Percentiles rank a stretch among this genome's conserved stretches.
Evolutionary conservation across 805 yeast genomes (phyloP).

Genomic region (Metschnikowia kunwiensis): DNA sequence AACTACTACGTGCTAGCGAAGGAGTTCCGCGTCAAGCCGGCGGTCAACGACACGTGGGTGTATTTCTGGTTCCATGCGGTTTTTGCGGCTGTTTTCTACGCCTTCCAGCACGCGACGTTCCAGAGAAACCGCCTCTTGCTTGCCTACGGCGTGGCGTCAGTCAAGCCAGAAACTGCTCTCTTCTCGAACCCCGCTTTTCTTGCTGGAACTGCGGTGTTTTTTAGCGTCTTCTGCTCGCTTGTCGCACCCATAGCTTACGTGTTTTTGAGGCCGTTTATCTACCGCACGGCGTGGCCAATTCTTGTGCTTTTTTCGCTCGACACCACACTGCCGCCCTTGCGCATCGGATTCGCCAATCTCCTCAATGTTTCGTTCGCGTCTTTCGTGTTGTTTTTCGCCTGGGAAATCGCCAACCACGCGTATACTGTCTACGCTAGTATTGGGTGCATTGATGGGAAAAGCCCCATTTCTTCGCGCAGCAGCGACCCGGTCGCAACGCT

Average conservation of each 20-base stretch:
- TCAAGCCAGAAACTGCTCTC: constrained; percentile 37
- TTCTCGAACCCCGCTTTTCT: constrained; percentile 27
- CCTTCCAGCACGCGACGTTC: constrained; percentile 48
- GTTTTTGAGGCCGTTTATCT: constrained; percentile 41
- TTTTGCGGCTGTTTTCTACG: constrained; percentile 43
- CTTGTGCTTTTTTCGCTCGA: constrained; percentile 34
- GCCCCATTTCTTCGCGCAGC: constrained; percentile 56
- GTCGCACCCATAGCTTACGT: constrained; percentile 39
- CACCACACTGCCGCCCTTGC: constrained; percentile 38
- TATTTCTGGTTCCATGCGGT: constrained; percentile 48
- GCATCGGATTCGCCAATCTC: constrained; percentile 19
- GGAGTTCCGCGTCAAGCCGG: constrained; percentile 38
- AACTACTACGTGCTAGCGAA: constrained; percentile 34
- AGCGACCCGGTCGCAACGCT: constrained; percentile 63
- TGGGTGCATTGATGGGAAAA: constrained; percentile 68
- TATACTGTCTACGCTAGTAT: constrained; percentile 65
- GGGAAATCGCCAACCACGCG: constrained; percentile 57
- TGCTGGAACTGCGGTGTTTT: constrained; percentile 37
- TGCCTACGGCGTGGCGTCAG: constrained; percentile 33
- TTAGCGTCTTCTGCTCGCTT: constrained; percentile 27
- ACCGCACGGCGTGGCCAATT: constrained; percentile 31
- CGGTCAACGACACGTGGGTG: constrained; percentile 43
- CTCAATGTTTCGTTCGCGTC: constrained; percentile 30
- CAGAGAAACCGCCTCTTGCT: constrained; percentile 56
- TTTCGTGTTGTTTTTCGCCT: constrained; percentile 35